Conservation (phyloP, 1,284 basidiomycete genomes). For the Anthracocystis setariae region DNA sequence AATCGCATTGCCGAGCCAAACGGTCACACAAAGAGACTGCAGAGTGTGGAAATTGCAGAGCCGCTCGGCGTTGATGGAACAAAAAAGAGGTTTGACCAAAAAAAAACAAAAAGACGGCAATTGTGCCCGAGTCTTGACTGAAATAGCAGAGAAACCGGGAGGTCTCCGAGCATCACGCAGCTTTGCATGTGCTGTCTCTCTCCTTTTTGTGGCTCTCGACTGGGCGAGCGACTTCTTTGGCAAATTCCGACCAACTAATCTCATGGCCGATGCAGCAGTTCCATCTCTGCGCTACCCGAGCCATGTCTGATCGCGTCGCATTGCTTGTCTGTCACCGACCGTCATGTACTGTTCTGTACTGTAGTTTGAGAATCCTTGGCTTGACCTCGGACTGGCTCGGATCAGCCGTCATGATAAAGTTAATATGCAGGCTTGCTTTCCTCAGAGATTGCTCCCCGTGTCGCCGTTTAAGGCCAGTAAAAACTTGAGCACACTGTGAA, state of each 20-base stretch:
- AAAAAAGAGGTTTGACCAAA: not conserved
- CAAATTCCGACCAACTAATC: too few relatives aligned
- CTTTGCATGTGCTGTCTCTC: too few relatives aligned
- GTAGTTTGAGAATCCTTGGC: not conserved
- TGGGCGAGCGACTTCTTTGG: too few relatives aligned
- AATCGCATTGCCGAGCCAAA: not conserved
- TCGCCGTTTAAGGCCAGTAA: too few relatives aligned
- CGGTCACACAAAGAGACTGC: slow-evolving; percentile 1
- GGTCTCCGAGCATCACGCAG: slow-evolving; percentile 16
- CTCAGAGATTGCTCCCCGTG: not conserved
- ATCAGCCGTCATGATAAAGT: not conserved
- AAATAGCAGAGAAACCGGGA: not conserved
- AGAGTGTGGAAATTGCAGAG: slow-evolving; percentile 2
- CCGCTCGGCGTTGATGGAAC: slow-evolving; percentile 15
- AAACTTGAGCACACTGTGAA: too few relatives aligned
- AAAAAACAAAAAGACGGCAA: too few relatives aligned
- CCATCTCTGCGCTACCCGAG: slow-evolving; percentile 1
- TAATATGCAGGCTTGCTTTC: not conserved
- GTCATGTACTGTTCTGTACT: too few relatives aligned
- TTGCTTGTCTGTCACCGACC: not conserved
- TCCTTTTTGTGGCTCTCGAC: too few relatives aligned
- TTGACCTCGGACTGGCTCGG: slow-evolving; percentile 2
- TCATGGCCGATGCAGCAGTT: slow-evolving; percentile 6
- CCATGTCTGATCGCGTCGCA: not conserved
- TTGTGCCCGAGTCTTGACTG: slow-evolving; percentile 4